Evolutionary conservation across 106 monocot genomes (phyloP), one percentile per base, ranked within the genome.

Genomic region (Alisma plantagoaquatica): DNA sequence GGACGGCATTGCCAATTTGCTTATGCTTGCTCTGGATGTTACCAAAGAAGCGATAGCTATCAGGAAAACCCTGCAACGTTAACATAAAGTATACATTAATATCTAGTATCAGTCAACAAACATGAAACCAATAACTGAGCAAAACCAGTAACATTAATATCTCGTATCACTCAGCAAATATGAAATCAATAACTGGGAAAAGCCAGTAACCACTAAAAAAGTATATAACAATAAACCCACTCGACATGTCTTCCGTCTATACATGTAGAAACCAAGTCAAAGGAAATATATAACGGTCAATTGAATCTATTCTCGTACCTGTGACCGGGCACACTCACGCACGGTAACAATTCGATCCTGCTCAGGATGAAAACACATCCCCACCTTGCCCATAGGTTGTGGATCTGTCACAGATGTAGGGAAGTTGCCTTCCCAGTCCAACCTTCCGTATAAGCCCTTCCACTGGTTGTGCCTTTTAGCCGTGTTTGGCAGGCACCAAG

Each of bases 351-450:
- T 96, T 33, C 96, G 61, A 53, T 96, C 84, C 47, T 96, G 96
- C 0, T 96, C 96, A 48, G 96, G 96, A 53, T 96, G 96, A 44
- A 96, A 96, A 69, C 96, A 96, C 96, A 96, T 89, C 26, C 89
- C 96, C 3, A 96, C 96, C 58, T 96, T 96, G 2, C 89, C 96
- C 96, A 96, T 96, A 5, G 96, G 96, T 62, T 96, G 96, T 31
- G 96, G 89, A 60, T 96, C 96, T 4, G 96, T 96, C 20, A 96
- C 85, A 35, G 96, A 89, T 19, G 96, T 96, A 32, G 96, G 96
- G 56, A 96, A 96, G 56, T 96, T 96, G 4, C 96, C 96, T 65
- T 89, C 89, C 96, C 96, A 96, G 23, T 89, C 79, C 31, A 88
- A 53, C 72, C 83, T 83, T 6, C 82, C 76, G 61, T 66, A 89